phyloP scores from a whole-genome alignment of 805 yeast genomes.

The Kodamaea kakaduensis region DNA sequence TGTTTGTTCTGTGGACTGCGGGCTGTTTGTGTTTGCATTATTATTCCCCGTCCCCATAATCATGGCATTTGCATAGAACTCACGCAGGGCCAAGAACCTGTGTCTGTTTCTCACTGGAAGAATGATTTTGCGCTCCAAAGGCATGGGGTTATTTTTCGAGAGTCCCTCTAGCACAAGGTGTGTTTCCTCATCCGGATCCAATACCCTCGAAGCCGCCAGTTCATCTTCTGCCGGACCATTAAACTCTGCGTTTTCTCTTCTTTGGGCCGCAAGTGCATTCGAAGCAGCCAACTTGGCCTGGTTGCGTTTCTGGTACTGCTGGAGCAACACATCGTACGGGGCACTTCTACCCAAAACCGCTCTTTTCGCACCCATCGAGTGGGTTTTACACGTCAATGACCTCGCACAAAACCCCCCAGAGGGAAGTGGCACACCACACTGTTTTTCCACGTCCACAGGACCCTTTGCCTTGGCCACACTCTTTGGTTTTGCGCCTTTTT shows the following conservation, averaged over 20 bases:
- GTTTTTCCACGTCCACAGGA: conserved; percentile 87
- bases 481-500: conserved; percentile 34
- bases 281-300: conserved; percentile 86
- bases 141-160: conserved; percentile 72
- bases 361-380: conserved; percentile 97
- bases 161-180: conserved; percentile 89
- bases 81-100: conserved; percentile 81
- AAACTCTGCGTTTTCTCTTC: conserved; percentile 58
- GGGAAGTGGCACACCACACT: conserved; percentile 93
- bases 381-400: conserved; percentile 94
- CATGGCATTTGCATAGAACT: conserved; percentile 86
- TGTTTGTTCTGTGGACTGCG: conserved; percentile 31
- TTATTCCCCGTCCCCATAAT: conserved; percentile 57
- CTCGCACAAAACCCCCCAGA: conserved; percentile 96
- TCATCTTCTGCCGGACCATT: conserved; percentile 21
- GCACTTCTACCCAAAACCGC: conserved; percentile 92
- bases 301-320: conserved; percentile 87
- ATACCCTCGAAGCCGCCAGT: conserved; percentile 34
- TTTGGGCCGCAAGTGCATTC: conserved; percentile 74
- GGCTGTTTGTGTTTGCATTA: conserved; percentile 24
- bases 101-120: conserved; percentile 69
- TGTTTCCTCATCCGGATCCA: conserved; percentile 90
- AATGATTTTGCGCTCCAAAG: conserved; percentile 71
- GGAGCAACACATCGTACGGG: conserved; percentile 82
- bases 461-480: conserved; percentile 60